phyloP scores from a whole-genome alignment of 306 rosid genomes.

The Geum urbanum region DNA sequence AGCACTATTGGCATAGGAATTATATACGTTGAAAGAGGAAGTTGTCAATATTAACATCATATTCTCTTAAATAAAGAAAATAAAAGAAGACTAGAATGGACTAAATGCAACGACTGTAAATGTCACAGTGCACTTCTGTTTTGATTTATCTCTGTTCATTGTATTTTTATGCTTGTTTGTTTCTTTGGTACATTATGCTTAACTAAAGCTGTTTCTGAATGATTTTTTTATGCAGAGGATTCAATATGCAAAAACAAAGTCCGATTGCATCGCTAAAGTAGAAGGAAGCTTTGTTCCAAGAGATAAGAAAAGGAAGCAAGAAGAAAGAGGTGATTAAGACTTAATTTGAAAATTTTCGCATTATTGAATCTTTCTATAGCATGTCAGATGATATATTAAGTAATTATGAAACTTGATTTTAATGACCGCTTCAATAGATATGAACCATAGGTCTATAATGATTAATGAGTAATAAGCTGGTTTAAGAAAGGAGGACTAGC shows the following conservation, averaged over 20 bases:
- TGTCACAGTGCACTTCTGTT: not conserved
- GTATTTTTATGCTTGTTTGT: not conserved
- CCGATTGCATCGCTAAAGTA: slow-evolving; percentile 95
- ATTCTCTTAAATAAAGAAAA: not conserved
- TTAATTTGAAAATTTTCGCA: slow-evolving; percentile 7
- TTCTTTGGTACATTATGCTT: not conserved
- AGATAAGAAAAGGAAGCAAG: slow-evolving; percentile 96
- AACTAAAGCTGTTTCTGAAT: not conserved
- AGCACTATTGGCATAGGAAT: not conserved
- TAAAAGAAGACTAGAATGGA: not conserved
- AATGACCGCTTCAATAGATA: too few species aligned
- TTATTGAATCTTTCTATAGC: not conserved
- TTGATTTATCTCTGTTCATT: not conserved
- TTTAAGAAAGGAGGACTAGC: not conserved
- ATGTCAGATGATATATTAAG: not conserved
- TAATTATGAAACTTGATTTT: not conserved
- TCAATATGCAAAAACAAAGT: slow-evolving; percentile 86
- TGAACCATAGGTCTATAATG: too few species aligned
- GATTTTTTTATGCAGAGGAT: slow-evolving; percentile 59
- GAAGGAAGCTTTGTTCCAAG: slow-evolving; percentile 94
- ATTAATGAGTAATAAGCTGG: too few species aligned
- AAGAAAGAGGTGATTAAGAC: slow-evolving; percentile 74
- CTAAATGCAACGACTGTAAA: not conserved
- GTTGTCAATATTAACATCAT: not conserved
- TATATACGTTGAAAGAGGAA: not conserved